These are phyloP conservation scores for Diddensiella santjacobensis DNA, from an alignment of 805 yeast species.

Conservation along the genomic window DNA sequence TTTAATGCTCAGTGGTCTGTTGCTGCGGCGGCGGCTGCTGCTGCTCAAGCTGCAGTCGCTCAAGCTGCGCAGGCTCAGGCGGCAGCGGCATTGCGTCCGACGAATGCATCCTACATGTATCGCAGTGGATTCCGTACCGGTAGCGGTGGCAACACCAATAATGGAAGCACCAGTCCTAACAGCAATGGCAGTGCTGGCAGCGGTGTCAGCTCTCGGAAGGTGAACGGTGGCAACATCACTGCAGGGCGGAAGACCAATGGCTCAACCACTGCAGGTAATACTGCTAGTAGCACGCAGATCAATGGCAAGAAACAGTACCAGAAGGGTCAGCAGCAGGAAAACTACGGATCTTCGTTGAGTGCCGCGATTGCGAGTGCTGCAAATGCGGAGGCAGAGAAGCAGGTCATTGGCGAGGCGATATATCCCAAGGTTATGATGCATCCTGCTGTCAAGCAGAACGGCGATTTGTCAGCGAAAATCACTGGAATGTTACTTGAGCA, in stretches of 20 bases:
- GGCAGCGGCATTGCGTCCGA: not conserved
- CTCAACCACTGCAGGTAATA: conserved; percentile 5
- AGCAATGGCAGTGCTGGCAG: not conserved
- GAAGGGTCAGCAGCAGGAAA: conserved; percentile 16
- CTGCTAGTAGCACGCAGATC: conserved; percentile 6
- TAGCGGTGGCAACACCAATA: not conserved
- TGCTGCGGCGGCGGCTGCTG: conserved; percentile 5
- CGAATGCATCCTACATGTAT: not conserved
- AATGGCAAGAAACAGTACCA: conserved; percentile 15
- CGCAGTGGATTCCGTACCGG: not conserved
- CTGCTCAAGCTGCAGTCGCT: conserved; percentile 10
- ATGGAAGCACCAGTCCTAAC: not conserved
- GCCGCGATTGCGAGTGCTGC: conserved; percentile 43
- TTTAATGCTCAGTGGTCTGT: not conserved
- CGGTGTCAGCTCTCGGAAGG: not conserved
- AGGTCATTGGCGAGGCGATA: conserved; percentile 76
- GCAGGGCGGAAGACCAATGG: not conserved
- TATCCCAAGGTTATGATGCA: conserved; percentile 81
- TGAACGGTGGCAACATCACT: not conserved
- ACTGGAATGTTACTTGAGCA: conserved; percentile 91
- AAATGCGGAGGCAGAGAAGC: conserved; percentile 37
- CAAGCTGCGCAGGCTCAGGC: conserved; percentile 6
- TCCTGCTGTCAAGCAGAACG: conserved; percentile 73
- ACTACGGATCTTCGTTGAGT: conserved; percentile 36
- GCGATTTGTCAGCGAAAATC: conserved; percentile 83